Percentiles rank a stretch among this genome's conserved stretches.
Evolutionary conservation across 768 basidiomycete genomes (phyloP).

Genomic region (Pisolithus microcarpus): DNA sequence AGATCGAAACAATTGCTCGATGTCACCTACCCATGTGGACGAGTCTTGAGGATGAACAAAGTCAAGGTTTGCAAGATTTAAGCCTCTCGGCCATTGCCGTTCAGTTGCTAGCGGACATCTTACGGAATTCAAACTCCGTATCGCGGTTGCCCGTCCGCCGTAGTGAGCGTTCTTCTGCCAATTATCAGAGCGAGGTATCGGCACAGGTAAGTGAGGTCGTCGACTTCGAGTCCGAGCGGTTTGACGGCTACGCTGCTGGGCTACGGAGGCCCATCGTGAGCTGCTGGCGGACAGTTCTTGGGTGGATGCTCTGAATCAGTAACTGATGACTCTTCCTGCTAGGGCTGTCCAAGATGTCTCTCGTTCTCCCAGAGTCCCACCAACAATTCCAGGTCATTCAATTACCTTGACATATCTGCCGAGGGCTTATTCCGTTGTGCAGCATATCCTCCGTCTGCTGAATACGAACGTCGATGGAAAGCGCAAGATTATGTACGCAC

Average conservation of each 20-base stretch:
- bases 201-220: background rate
- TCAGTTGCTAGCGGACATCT: background rate
- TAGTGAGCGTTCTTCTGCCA: background rate
- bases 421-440: slow-evolving; percentile 6
- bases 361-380: slow-evolving; percentile 92
- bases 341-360: slow-evolving; percentile 62
- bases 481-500: slow-evolving; percentile 97
- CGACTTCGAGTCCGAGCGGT: background rate
- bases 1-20: slow-evolving; percentile 17
- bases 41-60: slow-evolving; percentile 57
- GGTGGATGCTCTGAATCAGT: slow-evolving; percentile 13
- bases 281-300: background rate
- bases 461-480: slow-evolving; percentile 99
- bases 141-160: background rate
- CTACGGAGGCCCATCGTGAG: background rate
- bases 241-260: background rate
- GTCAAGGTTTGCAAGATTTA: slow-evolving; percentile 8
- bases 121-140: background rate
- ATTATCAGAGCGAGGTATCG: background rate
- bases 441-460: slow-evolving; percentile 99
- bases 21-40: slow-evolving; percentile 67
- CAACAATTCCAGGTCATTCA: slow-evolving; percentile 83
- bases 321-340: slow-evolving; percentile 10
- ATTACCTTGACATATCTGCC: background rate
- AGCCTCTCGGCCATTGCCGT: background rate